Percentiles rank a stretch among this genome's conserved stretches.
These are phyloP conservation scores for Teunomyces tritomae DNA, from an alignment of 805 yeast species.

Conservation along the genomic window DNA sequence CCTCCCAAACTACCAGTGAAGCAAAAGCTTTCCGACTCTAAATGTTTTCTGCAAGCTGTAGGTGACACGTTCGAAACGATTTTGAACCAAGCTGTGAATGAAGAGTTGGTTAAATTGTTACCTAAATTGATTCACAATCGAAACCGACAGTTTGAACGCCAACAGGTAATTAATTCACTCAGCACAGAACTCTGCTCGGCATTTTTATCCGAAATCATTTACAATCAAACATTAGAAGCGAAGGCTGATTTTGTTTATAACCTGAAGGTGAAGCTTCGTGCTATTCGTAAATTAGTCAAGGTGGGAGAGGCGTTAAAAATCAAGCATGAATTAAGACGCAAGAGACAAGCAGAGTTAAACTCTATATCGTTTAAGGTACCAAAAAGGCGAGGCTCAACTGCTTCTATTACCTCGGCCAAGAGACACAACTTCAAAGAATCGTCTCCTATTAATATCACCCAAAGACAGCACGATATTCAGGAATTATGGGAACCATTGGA, in stretches of 20 bases:
- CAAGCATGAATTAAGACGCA: constrained; percentile 27
- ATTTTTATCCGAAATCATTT: constrained; percentile 57
- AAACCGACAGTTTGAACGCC: constrained; percentile 20
- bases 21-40: constrained; percentile 22
- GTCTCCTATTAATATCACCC: constrained; percentile 11
- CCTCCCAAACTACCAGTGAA: not conserved
- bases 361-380: constrained; percentile 21
- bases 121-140: constrained; percentile 23
- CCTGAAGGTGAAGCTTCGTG: constrained; percentile 23
- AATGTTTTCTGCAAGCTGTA: constrained; percentile 28
- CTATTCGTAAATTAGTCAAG: constrained; percentile 29
- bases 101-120: constrained; percentile 24
- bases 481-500: constrained; percentile 50
- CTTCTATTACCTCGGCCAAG: constrained; percentile 12
- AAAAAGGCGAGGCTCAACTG: not conserved
- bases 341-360: constrained; percentile 32
- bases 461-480: constrained; percentile 33
- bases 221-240: constrained; percentile 38
- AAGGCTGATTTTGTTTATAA: constrained; percentile 45
- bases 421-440: constrained; percentile 11
- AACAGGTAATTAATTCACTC: constrained; percentile 33
- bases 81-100: constrained; percentile 17
- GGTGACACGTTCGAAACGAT: constrained; percentile 18
- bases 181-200: constrained; percentile 55
- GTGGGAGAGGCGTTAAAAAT: constrained; percentile 20